Base-by-base conservation (phyloP, 1,284 basidiomycete species). In the Ustilago xerochloae region DNA sequence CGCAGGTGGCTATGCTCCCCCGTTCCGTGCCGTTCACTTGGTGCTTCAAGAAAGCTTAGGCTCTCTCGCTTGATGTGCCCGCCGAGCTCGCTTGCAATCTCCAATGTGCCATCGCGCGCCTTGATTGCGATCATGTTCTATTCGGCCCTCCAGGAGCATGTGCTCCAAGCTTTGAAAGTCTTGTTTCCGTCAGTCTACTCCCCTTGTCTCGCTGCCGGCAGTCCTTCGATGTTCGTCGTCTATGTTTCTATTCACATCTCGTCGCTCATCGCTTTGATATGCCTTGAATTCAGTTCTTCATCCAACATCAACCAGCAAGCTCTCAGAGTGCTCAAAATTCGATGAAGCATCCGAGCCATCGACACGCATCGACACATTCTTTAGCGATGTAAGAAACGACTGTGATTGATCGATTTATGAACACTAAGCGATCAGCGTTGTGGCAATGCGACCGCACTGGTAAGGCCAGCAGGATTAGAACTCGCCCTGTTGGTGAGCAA, bases 41-140 rank as follows among this genome's bases (percentile, higher is more conserved):
- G 59, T 32, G 45, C 59, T 62, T 55, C 46, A 38, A 54, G 36
- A 18, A 18, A 26, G 36, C 35, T 36, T 62, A n/a, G 41, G 9
- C 13, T 18, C 12, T n/a, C 15, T 5, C n/a, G 33, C 28, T 32
- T 48, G 3, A 13, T 15, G 12, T 18, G 46, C 6, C 29, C 8
- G n/a, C 46, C 45, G 9, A 30, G 5, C 28, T 30, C 7, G 16
- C 13, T 6, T 32, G 13, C 6, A 18, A n/a, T 39, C 38, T 9
- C 6, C 38, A 10, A 12, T 12, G 7, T n/a, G 38, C 6, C n/a
- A 12, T 18, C 38, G 6, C n/a, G 38, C 38, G 15, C 7, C 38
- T 39, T 39, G 7, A 18, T 39, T 9, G n/a, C 20, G 38, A 10
- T n/a, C 15, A 39, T 10, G 38, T 39, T 18, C 38, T 39, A n/a